phyloP scores from a whole-genome alignment of 306 rosid species.

The Canavalia gladiata region DNA sequence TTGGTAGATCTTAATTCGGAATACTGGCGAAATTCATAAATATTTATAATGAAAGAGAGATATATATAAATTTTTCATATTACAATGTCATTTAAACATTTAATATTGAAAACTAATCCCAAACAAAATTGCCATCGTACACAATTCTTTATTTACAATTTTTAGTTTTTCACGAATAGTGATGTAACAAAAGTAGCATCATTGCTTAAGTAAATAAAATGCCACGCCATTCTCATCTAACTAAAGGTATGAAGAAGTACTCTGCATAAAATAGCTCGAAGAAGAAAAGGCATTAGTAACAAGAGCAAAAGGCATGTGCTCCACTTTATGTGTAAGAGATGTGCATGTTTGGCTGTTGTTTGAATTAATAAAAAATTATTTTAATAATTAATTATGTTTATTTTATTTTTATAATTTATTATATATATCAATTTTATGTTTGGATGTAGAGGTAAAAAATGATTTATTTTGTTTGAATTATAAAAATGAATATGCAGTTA shows the following conservation, averaged over 20 bases:
- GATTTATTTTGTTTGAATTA: no score
- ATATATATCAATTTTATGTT: no score
- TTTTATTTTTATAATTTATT: no score
- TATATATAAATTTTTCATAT: neutral
- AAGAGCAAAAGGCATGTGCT: neutral
- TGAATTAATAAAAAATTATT: no score
- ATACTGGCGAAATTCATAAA: no score
- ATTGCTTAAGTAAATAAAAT: neutral
- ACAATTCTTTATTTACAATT: neutral
- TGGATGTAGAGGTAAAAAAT: no score
- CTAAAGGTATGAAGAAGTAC: conserved; percentile 72
- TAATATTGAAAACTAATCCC: neutral
- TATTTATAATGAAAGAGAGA: no score
- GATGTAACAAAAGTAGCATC: neutral
- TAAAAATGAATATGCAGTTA: no score
- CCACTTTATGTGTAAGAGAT: neutral
- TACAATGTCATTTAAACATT: neutral
- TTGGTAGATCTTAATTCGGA: no score
- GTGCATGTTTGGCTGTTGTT: neutral
- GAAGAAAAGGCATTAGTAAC: neutral
- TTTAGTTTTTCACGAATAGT: neutral
- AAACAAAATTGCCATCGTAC: neutral
- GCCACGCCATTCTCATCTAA: conserved; percentile 56
- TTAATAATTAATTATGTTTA: no score
- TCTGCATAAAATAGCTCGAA: conserved; percentile 75